These are phyloP conservation scores for Psilocybe azurescens DNA, from an alignment of 768 basidiomycete species.

Conservation along the genomic window DNA sequence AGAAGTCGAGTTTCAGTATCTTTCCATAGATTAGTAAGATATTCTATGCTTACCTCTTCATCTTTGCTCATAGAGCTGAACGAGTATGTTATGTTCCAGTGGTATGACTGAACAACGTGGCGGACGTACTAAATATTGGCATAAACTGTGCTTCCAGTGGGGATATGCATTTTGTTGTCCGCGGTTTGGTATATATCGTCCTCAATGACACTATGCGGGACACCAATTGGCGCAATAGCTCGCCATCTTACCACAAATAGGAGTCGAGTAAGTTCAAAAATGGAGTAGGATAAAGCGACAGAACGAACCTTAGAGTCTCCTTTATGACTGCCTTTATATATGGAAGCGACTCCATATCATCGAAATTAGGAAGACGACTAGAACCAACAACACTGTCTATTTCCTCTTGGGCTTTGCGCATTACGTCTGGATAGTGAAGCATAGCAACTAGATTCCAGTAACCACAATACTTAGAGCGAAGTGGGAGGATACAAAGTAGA, in stretches of 20 bases:
- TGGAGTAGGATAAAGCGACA: not conserved
- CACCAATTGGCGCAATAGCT: slow-evolving; percentile 31
- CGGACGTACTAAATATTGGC: slow-evolving; percentile 27
- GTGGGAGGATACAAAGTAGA: not conserved
- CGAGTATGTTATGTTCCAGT: not conserved
- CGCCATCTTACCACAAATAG: slow-evolving; percentile 27
- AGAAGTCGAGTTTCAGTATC: no score
- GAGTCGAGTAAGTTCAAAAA: no score
- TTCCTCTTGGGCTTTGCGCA: slow-evolving; percentile 39
- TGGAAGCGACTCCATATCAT: slow-evolving; percentile 31
- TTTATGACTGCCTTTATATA: slow-evolving; percentile 32
- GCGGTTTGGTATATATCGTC: slow-evolving; percentile 36
- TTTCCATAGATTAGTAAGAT: no score
- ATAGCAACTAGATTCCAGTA: slow-evolving; percentile 36
- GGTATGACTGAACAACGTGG: not conserved
- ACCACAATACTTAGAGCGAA: not conserved
- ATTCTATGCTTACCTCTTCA: slow-evolving; percentile 16
- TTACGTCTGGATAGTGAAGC: slow-evolving; percentile 34
- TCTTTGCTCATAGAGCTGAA: slow-evolving; percentile 16
- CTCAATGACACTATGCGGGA: slow-evolving; percentile 38
- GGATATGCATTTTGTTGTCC: slow-evolving; percentile 37
- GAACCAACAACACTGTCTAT: slow-evolving; percentile 37
- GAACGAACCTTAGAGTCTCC: slow-evolving; percentile 28
- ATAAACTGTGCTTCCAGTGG: slow-evolving; percentile 33
- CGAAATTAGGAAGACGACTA: slow-evolving; percentile 35